These are phyloP conservation scores for Kwoniella sp. DNA, from an alignment of 768 basidiomycete genomes.

Conservation along the genomic window DNA sequence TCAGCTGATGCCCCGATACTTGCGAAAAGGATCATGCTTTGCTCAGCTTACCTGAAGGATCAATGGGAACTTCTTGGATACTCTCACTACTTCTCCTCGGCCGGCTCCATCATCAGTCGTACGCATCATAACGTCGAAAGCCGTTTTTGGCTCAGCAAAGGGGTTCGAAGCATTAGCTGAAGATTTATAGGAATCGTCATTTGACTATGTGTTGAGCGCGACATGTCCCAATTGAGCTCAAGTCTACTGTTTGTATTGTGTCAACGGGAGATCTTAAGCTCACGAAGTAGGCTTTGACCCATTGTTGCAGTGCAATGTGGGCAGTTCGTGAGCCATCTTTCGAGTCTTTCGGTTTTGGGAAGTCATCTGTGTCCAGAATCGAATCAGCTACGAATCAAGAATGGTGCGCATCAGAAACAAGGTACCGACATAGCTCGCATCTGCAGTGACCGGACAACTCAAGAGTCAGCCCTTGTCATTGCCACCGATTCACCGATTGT, in stretches of 20 bases:
- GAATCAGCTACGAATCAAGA: slow-evolving; percentile 20
- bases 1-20: background rate
- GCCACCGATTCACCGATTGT: too few relatives aligned
- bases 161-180: background rate
- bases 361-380: slow-evolving; percentile 57
- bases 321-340: slow-evolving; percentile 36
- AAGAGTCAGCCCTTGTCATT: too few relatives aligned
- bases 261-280: too few relatives aligned
- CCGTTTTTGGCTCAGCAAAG: slow-evolving; percentile 54
- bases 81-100: slow-evolving; percentile 58
- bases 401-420: too few relatives aligned
- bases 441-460: background rate
- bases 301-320: slow-evolving; percentile 63
- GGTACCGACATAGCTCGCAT: slow-evolving; percentile 15
- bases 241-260: too few relatives aligned
- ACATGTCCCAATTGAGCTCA: background rate
- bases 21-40: too few relatives aligned
- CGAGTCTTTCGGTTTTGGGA: slow-evolving; percentile 40
- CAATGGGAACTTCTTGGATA: slow-evolving; percentile 72
- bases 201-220: background rate
- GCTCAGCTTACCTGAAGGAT: slow-evolving; percentile 61
- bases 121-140: slow-evolving; percentile 61
- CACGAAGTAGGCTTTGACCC: slow-evolving; percentile 76
- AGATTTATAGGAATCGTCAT: background rate
- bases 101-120: slow-evolving; percentile 55